phyloP scores from a whole-genome alignment of 2,329 filamentous ascomycete genomes.

The Phialemoniopsis sp. region DNA sequence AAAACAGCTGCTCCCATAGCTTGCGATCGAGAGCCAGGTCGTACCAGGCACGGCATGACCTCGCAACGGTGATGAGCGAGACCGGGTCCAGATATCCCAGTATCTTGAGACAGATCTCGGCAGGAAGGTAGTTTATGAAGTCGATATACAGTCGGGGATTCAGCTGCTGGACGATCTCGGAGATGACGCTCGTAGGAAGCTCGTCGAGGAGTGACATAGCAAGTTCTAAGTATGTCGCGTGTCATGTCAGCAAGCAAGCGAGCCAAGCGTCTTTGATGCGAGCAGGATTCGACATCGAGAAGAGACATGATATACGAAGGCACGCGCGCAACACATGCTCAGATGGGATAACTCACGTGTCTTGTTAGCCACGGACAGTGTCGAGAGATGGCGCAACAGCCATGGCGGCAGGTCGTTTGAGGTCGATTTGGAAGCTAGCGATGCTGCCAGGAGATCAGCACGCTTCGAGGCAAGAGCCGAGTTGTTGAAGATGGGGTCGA shows the following conservation, averaged over 20 bases:
- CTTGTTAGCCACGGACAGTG: slow-evolving; percentile 43
- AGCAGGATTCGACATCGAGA: too few relatives aligned
- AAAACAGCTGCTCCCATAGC: slow-evolving; percentile 82
- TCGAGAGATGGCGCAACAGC: slow-evolving; percentile 44
- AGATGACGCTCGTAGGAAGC: slow-evolving; percentile 75
- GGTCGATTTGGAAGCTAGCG: slow-evolving; percentile 28
- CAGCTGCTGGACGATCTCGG: slow-evolving; percentile 74
- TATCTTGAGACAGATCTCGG: slow-evolving; percentile 87
- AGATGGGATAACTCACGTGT: slow-evolving; percentile 32
- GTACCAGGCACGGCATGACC: slow-evolving; percentile 79
- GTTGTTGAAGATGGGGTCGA: slow-evolving; percentile 35
- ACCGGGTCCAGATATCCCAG: slow-evolving; percentile 80
- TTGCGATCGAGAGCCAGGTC: slow-evolving; percentile 75
- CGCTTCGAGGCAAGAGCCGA: slow-evolving; percentile 21
- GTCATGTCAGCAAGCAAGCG: not conserved
- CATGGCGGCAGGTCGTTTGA: slow-evolving; percentile 42
- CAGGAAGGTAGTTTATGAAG: slow-evolving; percentile 79
- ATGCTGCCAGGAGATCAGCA: slow-evolving; percentile 11
- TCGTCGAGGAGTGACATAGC: slow-evolving; percentile 74
- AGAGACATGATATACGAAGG: too few relatives aligned
- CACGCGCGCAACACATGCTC: not conserved
- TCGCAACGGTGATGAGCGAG: slow-evolving; percentile 75
- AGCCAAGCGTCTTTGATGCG: too few relatives aligned
- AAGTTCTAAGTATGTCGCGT: slow-evolving; percentile 58
- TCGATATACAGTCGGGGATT: slow-evolving; percentile 88